Evolutionary conservation across 148 eudicot genomes (phyloP), one percentile per base, ranked within the genome.

Genomic region (Rhododendron griersonianum): DNA sequence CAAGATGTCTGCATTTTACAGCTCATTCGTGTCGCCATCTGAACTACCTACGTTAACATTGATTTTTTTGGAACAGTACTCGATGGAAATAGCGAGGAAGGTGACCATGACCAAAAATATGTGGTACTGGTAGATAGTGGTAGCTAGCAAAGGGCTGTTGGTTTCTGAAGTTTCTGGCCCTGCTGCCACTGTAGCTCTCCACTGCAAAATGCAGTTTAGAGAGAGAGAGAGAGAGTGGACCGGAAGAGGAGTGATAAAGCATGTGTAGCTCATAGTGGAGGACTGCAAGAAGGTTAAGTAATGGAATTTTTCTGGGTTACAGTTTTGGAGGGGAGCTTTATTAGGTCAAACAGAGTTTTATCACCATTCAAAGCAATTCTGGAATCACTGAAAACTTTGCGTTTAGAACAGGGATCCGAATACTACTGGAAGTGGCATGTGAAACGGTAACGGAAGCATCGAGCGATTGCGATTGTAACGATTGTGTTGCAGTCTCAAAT

Each of bases 111-210:
- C 47, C 48, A 23, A 78, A 9, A 75, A 44, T 78, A 44, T 3
- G 51, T 78, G 81, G 80, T 75, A 15, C 10, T 33, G 21, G 78
- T 63, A 23, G 71, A 63, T 63, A 23, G 78, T 39, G 79, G 79
- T 76, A 39, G 80, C n/a, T 76, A 19, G 28, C 28, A 76, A 78
- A 4, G 51, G 33, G 81, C 28, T 78, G 81, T 23, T 53, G 76
- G 21, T 71, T 81, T 57, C 16, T 81, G 84, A 67, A 81, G 67
- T 81, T 45, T 23, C 84, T 57, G 71, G 41, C 0, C n/a, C 67
- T 59, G 65, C 84, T 57, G 47, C 84, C 5, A 81, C 83, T 80
- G 83, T 80, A 80, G 44, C 83, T 80, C 63, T 51, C n/a, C 41
- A 39, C 83, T 30, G 83, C n/a, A 81, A 59, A 51, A 39, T 81